A percentile compares a stretch with the other conserved stretches of the same genome.
These are phyloP conservation scores for Pleodorina starrii DNA, from an alignment of 139 green algal genomes.

Conservation along the genomic window DNA sequence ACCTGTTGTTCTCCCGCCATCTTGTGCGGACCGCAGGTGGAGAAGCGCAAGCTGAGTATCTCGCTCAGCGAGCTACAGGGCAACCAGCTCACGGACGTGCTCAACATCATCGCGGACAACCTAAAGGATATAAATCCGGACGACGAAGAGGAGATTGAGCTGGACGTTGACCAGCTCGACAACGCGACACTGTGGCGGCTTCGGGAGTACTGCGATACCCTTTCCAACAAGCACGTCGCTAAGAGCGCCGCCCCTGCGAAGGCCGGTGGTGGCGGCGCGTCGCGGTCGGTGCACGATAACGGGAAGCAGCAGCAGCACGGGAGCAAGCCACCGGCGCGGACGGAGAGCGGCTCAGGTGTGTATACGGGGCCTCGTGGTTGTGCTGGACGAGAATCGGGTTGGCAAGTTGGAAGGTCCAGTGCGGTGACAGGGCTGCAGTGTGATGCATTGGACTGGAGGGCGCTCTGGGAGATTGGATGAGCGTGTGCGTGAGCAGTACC, in stretches of 20 bases:
- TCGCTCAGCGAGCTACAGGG: conserved; percentile 75
- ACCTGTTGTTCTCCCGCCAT: no score
- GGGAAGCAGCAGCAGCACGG: conserved; percentile 9
- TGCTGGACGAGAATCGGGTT: no score
- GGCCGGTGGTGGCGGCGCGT: neutral
- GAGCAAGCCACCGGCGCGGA: conserved; percentile 30
- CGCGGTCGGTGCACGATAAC: conserved; percentile 30
- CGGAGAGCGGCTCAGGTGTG: conserved; percentile 45
- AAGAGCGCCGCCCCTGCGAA: neutral
- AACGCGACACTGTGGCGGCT: conserved; percentile 77
- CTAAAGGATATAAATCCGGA: conserved; percentile 37
- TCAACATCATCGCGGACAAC: conserved; percentile 74
- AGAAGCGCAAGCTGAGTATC: conserved; percentile 81
- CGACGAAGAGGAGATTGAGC: conserved; percentile 74
- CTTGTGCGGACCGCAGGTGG: conserved; percentile 49
- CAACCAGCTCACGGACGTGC: conserved; percentile 72
- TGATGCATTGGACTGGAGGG: no score
- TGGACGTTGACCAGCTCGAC: conserved; percentile 79
- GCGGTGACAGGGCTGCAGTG: no score
- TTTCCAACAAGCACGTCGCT: neutral
- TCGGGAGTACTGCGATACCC: conserved; percentile 66
- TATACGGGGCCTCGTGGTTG: neutral
- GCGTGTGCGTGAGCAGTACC: no score
- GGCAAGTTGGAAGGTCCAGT: no score
- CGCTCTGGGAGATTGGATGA: no score